Evolutionary conservation across 768 basidiomycete genomes (phyloP), one percentile per base, ranked within the genome.

Genomic region (Boletus sp.): DNA sequence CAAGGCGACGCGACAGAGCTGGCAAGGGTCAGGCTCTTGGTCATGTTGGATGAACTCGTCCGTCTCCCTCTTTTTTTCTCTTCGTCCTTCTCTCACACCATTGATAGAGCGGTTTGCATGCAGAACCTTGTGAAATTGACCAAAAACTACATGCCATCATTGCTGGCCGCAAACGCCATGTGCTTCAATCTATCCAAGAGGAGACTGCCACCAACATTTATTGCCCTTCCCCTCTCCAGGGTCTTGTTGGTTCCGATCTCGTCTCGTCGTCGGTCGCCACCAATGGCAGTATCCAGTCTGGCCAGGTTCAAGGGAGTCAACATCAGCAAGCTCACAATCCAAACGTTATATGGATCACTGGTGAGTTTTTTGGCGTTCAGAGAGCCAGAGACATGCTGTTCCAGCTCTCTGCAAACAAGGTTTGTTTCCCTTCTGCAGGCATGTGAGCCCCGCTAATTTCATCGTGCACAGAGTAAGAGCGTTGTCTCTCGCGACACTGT

Each of bases 191-290:
- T 8, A 96, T 99, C 47, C 93, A 96, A 68, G 93, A 98, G 72
- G 94, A 98, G 71, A 98, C 96, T 0, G 95, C 88, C 0, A 98
- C 96, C 50, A 98, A 98, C 65, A 92, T 98, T 57, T 98, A 98
- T 71, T 83, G 90, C 59, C 95, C 96, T 27, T 91, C 92, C 1
- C 88, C 93, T 35, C 74, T 98, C 39, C 91, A 93, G 64, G 93
- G 90, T 38, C 82, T 95, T 23, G 77, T 91, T 39, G 89, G 91
- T 23, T 81, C 84, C 11, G 85, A 90, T 54, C 69, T 82, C 47
- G 68, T 70, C 43, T 50, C 66, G 1, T 72, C 74, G 48, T 70
- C 76, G 19, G 76, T 77, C 64, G 72, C 38, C 25, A 44, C 66
- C 46, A 66, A 66, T 39, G 67, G 64, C 19, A 71, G 75, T 29